Evolutionary conservation across 495 filamentous ascomycete species (phyloP).

Genomic region (Wilcoxina mikolae): DNA sequence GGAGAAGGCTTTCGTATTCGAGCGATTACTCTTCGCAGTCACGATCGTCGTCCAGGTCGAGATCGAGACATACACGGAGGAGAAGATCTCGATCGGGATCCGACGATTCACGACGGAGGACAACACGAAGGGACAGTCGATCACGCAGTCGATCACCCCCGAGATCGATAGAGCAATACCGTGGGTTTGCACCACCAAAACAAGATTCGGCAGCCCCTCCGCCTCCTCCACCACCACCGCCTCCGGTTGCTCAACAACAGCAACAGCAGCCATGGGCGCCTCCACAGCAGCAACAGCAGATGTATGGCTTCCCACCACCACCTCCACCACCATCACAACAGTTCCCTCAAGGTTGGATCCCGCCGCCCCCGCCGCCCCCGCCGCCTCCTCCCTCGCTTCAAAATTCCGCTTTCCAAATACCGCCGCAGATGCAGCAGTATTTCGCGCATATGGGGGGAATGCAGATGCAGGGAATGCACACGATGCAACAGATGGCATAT

Average conservation of each 20-base stretch:
- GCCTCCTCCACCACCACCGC: background rate
- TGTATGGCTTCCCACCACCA: background rate
- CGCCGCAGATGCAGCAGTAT: conserved; percentile 14
- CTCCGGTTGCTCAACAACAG: too few relatives aligned
- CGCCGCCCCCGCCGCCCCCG: conserved; percentile 10
- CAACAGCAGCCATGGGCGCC: background rate
- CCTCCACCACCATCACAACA: conserved; percentile 1
- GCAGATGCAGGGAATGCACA: background rate
- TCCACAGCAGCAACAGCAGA: background rate
- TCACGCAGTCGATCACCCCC: background rate
- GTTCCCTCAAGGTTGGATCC: conserved; percentile 5
- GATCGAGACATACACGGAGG: conserved; percentile 7
- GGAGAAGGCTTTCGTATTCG: background rate
- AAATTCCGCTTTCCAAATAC: background rate
- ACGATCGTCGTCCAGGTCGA: conserved; percentile 5
- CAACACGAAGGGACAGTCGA: background rate
- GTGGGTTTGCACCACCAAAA: background rate
- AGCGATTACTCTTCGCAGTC: conserved; percentile 10
- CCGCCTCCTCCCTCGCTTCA: conserved; percentile 1
- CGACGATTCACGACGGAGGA: background rate
- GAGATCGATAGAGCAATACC: background rate
- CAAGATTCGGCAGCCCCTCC: background rate
- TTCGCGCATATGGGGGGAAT: conserved; percentile 1
- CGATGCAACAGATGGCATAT: background rate
- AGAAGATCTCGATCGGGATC: background rate